These are phyloP conservation scores for Annulohypoxylon nitens DNA, from an alignment of 495 filamentous ascomycete species.

Conservation along the genomic window DNA sequence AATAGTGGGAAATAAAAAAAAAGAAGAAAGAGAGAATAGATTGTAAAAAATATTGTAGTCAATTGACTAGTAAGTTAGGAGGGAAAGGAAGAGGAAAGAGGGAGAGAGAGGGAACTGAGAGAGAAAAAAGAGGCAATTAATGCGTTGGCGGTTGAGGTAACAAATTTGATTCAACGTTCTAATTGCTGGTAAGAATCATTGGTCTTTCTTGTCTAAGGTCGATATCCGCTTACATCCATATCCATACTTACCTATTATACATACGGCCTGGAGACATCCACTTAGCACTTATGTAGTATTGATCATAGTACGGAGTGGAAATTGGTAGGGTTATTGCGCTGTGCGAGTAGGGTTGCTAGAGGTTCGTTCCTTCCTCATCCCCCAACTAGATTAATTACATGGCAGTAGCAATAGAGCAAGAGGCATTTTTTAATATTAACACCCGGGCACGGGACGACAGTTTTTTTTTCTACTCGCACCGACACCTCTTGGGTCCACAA, in stretches of 20 bases:
- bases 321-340: not conserved
- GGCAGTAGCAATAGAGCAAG: not conserved
- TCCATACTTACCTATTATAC: not conserved
- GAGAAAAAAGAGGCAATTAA: constrained; percentile 15
- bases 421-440: constrained; percentile 10
- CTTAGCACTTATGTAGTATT: too few relatives aligned
- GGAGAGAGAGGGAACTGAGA: not conserved
- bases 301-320: too few relatives aligned
- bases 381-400: constrained; percentile 3
- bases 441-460: constrained; percentile 5
- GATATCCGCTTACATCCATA: not conserved
- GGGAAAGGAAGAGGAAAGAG: not conserved
- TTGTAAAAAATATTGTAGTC: too few relatives aligned
- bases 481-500: not conserved
- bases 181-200: constrained; percentile 16
- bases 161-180: not conserved
- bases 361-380: not conserved
- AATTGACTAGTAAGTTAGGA: not conserved
- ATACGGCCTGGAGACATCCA: too few relatives aligned
- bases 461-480: constrained; percentile 1
- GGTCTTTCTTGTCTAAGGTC: constrained; percentile 4
- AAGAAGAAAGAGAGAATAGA: not conserved
- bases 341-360: constrained; percentile 8
- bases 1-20: not conserved
- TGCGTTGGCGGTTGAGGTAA: constrained; percentile 41